Base-by-base conservation (phyloP, 2,329 filamentous ascomycete genomes). In the Diplodia scrobiculata region DNA sequence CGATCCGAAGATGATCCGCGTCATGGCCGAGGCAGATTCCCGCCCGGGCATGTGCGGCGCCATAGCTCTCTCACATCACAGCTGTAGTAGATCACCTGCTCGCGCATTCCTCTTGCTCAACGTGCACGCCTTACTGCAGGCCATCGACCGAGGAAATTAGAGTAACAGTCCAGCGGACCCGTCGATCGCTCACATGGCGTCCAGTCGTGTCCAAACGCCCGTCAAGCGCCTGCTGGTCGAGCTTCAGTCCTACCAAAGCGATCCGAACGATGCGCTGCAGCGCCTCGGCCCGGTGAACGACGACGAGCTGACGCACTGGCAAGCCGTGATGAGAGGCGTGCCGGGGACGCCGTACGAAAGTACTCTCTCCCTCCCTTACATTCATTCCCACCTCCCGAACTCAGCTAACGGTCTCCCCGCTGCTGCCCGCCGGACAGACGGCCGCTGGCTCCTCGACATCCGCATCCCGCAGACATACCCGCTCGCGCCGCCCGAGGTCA, bases 381-480 rank as follows among this genome's bases (percentile, higher is more conserved):
- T 34, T 13, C 5, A 11, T 34, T n/a, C 5, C 25, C 19, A 19
- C 13, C 13, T 2, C n/a, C 63, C 9, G 34, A 38, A 32, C 54
- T 47, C 41, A 36, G n/a, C 45, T 19, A 9, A 34, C 27, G 17
- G 9, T 36, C 27, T 13, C 17, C 17, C 25, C 25, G 25, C 29
- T 21, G 21, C 21, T 21, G 21, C 21, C 21, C 21, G 21, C n/a
- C 19, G 41, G 17, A 45, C 55, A 84, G 86, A 82, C 74, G 95
- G 95, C 68, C 87, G 89, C 72, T 99, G 93, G 93, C 87, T 90
- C 68, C 86, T 99, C 72, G 77, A 80, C 74, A 92, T 99, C 77
- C 76, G 82, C 60, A 85, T 98, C 72, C 93, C 95, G 0, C 71
- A 84, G 0, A 86, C 84, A 48, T 98, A 99, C 79, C 95, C 95